Evolutionary conservation across 352 stramenopile genomes (phyloP).

Genomic region (Elongisporangium anandrum): DNA sequence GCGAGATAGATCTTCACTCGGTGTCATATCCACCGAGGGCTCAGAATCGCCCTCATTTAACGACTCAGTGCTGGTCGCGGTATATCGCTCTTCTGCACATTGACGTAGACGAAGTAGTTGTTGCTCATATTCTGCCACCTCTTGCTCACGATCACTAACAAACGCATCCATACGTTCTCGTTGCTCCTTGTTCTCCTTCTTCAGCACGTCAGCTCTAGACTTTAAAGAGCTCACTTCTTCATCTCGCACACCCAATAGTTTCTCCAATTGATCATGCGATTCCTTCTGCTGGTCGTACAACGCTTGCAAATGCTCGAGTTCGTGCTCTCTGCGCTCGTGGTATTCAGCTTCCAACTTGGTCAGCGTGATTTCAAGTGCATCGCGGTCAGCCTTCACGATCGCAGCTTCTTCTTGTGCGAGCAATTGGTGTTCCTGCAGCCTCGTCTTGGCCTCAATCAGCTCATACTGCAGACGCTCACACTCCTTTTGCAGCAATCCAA

Average conservation of each 20-base stretch:
- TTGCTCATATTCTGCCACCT: not conserved
- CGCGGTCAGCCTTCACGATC: conserved; percentile 32
- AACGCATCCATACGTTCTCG: not conserved
- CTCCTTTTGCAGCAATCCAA: conserved; percentile 15
- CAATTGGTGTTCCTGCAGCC: conserved; percentile 18
- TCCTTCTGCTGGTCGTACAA: conserved; percentile 28
- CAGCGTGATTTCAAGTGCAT: conserved; percentile 26
- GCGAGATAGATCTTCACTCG: not conserved
- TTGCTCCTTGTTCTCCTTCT: conserved; percentile 1
- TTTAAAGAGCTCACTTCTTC: conserved; percentile 37
- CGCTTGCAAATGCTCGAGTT: conserved; percentile 29
- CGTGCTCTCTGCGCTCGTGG: conserved; percentile 22
- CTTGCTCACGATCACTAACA: not conserved
- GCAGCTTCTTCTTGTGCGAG: conserved; percentile 20
- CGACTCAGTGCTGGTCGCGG: not conserved
- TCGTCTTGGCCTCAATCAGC: conserved; percentile 12
- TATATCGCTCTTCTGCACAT: not conserved
- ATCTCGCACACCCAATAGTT: conserved; percentile 33
- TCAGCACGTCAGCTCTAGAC: conserved; percentile 10
- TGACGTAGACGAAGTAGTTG: not conserved
- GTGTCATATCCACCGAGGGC: not conserved
- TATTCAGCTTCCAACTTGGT: conserved; percentile 28
- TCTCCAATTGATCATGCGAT: conserved; percentile 39
- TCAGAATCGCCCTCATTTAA: not conserved
- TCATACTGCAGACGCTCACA: conserved; percentile 13